Conservation (phyloP, 2,329 filamentous ascomycete genomes). For the Penicillium expansum region DNA sequence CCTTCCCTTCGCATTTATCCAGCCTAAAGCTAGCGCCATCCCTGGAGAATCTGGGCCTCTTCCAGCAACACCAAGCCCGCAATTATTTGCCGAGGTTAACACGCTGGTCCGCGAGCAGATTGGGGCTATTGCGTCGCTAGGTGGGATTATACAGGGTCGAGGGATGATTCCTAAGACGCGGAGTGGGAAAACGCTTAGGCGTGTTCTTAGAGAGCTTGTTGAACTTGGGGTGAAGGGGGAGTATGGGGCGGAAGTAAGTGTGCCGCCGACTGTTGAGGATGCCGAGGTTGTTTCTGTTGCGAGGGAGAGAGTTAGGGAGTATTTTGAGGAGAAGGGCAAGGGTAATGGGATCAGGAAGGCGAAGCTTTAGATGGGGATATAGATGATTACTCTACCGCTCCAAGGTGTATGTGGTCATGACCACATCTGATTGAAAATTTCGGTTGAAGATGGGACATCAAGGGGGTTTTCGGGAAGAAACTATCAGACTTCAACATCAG, state of each 20-base stretch:
- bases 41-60: constrained; percentile 7
- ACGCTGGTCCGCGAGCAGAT: constrained; percentile 72
- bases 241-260: constrained; percentile 66
- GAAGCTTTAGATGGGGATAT: constrained; percentile 50
- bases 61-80: constrained; percentile 37
- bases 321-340: constrained; percentile 56
- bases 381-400: too few species aligned
- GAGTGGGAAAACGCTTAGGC: constrained; percentile 83
- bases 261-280: constrained; percentile 87
- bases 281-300: constrained; percentile 70
- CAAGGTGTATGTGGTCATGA: too few species aligned
- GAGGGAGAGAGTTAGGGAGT: constrained; percentile 67
- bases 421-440: too few species aligned
- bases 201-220: constrained; percentile 77
- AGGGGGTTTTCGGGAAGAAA: too few species aligned
- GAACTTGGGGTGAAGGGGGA: constrained; percentile 77
- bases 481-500: too few species aligned
- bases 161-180: constrained; percentile 90
- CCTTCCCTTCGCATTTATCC: constrained; percentile 85
- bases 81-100: constrained; percentile 47
- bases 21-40: constrained; percentile 50
- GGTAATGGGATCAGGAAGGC: constrained; percentile 31
- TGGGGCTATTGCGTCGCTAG: constrained; percentile 79
- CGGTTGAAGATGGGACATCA: too few species aligned
- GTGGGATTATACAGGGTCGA: constrained; percentile 79